Conservation (phyloP, 805 yeast genomes). For the Yarrowia divulgata region DNA sequence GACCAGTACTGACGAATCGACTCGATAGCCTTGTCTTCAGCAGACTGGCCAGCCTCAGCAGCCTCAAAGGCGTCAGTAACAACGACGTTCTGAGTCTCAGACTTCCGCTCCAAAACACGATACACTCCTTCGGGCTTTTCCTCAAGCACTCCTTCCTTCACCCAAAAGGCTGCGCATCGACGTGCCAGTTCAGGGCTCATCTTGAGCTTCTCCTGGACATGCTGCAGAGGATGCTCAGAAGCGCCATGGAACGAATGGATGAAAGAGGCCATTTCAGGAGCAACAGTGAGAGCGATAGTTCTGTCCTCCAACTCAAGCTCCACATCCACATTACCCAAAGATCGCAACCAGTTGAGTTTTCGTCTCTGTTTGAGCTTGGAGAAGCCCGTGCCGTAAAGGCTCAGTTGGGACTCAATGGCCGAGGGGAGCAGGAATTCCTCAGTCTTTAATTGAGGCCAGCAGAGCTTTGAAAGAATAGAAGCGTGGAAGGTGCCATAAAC, state of each 20-base stretch:
- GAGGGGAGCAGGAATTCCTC: slow-evolving; percentile 60
- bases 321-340: slow-evolving; percentile 67
- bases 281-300: slow-evolving; percentile 56
- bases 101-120: slow-evolving; percentile 53
- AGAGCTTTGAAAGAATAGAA: slow-evolving; percentile 73
- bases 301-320: slow-evolving; percentile 64
- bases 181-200: slow-evolving; percentile 56
- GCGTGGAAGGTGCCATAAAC: slow-evolving; percentile 48
- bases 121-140: slow-evolving; percentile 53
- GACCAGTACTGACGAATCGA: slow-evolving; percentile 56
- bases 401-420: slow-evolving; percentile 51
- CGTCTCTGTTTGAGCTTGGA: slow-evolving; percentile 61
- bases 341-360: slow-evolving; percentile 61
- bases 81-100: slow-evolving; percentile 41
- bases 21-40: slow-evolving; percentile 48
- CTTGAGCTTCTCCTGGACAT: slow-evolving; percentile 52
- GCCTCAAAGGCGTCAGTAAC: slow-evolving; percentile 40
- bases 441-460: slow-evolving; percentile 72
- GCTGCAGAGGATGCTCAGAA: slow-evolving; percentile 48
- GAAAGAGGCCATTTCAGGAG: slow-evolving; percentile 75
- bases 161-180: slow-evolving; percentile 67
- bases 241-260: slow-evolving; percentile 57
- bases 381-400: slow-evolving; percentile 57
- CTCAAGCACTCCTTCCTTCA: slow-evolving; percentile 60
- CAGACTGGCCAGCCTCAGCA: slow-evolving; percentile 44